Evolutionary conservation across 2,329 filamentous ascomycete genomes (phyloP).

Genomic region (Fusarium verticillioides): DNA sequence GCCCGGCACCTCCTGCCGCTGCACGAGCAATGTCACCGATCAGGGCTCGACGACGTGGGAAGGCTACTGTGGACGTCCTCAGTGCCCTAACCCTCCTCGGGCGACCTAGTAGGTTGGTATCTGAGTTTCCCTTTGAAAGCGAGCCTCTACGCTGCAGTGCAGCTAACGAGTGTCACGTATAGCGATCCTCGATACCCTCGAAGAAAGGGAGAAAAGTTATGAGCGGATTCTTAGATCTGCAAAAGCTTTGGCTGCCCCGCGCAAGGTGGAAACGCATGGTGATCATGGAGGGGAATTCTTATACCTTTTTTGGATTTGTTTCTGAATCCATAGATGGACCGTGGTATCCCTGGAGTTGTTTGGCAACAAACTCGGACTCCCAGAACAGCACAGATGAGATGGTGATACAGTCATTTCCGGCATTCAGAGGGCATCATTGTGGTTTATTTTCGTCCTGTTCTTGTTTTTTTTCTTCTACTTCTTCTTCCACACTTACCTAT

Average conservation of each 20-base stretch:
- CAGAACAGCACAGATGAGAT: conserved; percentile 39
- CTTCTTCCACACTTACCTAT: conserved; percentile 20
- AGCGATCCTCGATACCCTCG: conserved; percentile 39
- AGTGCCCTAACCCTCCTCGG: conserved; percentile 47
- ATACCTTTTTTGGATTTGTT: conserved; percentile 19
- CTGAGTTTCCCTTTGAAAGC: conserved; percentile 14
- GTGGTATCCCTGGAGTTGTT: conserved; percentile 34
- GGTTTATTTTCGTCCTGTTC: not conserved
- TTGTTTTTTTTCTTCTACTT: not conserved
- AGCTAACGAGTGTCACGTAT: conserved; percentile 19
- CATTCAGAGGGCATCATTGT: conserved; percentile 3
- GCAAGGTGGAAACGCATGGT: not conserved
- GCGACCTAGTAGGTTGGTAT: conserved; percentile 42
- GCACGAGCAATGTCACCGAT: conserved; percentile 38
- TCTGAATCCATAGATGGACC: conserved; percentile 32
- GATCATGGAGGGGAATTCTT: conserved; percentile 8
- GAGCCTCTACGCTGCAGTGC: not conserved
- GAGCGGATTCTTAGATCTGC: conserved; percentile 15
- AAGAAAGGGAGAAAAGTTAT: conserved; percentile 40
- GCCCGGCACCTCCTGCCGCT: conserved; percentile 47
- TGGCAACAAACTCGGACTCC: conserved; percentile 28
- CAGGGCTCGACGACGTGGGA: conserved; percentile 47
- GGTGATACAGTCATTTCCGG: conserved; percentile 37
- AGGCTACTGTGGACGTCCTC: conserved; percentile 47
- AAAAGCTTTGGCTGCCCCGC: not conserved